A percentile compares a stretch with the other conserved stretches of the same genome.
phyloP scores from a whole-genome alignment of 108 stramenopile genomes.

The Chaetoceros tenuissimus region DNA sequence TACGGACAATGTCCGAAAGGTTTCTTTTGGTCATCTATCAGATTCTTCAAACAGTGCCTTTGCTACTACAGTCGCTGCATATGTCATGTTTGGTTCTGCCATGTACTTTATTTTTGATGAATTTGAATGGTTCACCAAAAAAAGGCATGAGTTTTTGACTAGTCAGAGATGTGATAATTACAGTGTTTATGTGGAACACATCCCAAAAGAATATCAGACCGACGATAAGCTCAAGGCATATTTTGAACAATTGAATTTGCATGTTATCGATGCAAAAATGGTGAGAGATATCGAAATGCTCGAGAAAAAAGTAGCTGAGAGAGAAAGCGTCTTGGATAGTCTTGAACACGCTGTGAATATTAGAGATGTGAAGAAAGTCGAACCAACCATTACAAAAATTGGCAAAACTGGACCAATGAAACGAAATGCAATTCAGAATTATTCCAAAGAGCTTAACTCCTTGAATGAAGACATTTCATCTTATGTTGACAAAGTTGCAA shows the following conservation, averaged over 20 bases:
- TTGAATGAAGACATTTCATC: slow-evolving; percentile 27
- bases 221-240: slow-evolving; percentile 27
- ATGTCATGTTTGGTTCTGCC: slow-evolving; percentile 29
- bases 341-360: slow-evolving; percentile 34
- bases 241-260: slow-evolving; percentile 28
- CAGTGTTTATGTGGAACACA: slow-evolving; percentile 37
- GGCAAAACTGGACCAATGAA: slow-evolving; percentile 1
- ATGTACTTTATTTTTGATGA: slow-evolving; percentile 44
- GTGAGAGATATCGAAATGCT: slow-evolving; percentile 14
- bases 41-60: slow-evolving; percentile 1
- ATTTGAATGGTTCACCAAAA: slow-evolving; percentile 42
- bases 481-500: slow-evolving; percentile 5
- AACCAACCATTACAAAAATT: slow-evolving; percentile 13
- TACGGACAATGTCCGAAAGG: slow-evolving; percentile 19
- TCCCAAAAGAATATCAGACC: slow-evolving; percentile 34
- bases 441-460: slow-evolving; percentile 14
- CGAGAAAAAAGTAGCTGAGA: slow-evolving; percentile 11
- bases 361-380: slow-evolving; percentile 9
- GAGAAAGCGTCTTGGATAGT: slow-evolving; percentile 11
- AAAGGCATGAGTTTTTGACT: slow-evolving; percentile 28
- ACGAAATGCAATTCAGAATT: slow-evolving; percentile 14
- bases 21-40: slow-evolving; percentile 27
- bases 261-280: slow-evolving; percentile 18
- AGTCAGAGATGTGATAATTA: slow-evolving; percentile 30
- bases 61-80: slow-evolving; percentile 29